phyloP scores from a whole-genome alignment of 176 grass and related monocot genomes.

The Bonia amplexicaulis region DNA sequence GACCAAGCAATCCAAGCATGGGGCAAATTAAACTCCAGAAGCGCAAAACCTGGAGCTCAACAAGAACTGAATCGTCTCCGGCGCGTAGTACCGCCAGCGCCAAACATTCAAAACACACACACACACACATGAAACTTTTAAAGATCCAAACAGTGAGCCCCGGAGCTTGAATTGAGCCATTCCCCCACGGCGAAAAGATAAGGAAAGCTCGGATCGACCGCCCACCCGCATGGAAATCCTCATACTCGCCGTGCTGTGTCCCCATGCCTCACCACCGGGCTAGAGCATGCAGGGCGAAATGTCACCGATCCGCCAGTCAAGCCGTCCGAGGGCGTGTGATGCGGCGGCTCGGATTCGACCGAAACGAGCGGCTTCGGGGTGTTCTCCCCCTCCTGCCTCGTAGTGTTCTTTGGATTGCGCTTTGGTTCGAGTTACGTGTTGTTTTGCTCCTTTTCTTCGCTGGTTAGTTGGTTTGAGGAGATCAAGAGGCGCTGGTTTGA shows the following conservation, averaged over 20 bases:
- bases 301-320: slow-evolving; percentile 47
- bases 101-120: not conserved
- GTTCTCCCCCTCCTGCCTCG: too few species aligned
- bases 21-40: not conserved
- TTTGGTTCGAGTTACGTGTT: too few species aligned
- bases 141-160: slow-evolving; percentile 35
- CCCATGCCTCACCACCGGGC: slow-evolving; percentile 51
- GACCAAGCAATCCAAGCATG: not conserved
- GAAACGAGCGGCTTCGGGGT: slow-evolving; percentile 11
- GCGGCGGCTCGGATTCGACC: slow-evolving; percentile 13
- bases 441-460: too few species aligned
- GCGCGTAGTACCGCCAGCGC: not conserved
- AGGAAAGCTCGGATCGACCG: slow-evolving; percentile 38
- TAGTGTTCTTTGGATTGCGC: too few species aligned
- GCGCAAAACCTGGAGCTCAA: slow-evolving; percentile 7
- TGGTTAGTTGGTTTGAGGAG: too few species aligned
- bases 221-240: slow-evolving; percentile 56
- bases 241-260: slow-evolving; percentile 50
- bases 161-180: slow-evolving; percentile 4
- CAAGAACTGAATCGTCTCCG: slow-evolving; percentile 2
- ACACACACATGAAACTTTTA: not conserved
- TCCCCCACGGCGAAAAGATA: not conserved
- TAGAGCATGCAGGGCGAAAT: slow-evolving; percentile 22
- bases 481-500: too few species aligned
- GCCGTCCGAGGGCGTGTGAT: slow-evolving; percentile 15